phyloP scores from a whole-genome alignment of 768 basidiomycete species.

The Xanthoconium stramineum region DNA sequence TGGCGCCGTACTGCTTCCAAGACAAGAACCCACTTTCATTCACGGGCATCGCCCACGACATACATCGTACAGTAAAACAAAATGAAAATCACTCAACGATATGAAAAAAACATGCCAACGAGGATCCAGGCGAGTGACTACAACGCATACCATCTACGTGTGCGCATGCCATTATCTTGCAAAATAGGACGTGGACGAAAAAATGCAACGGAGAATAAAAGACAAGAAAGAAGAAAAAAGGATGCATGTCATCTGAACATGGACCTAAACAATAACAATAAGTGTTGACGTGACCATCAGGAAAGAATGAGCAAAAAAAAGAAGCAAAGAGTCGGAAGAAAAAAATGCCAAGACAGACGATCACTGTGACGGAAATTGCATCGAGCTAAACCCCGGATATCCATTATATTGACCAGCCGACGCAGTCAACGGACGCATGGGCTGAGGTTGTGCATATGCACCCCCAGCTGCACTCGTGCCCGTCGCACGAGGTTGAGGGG shows the following conservation, averaged over 20 bases:
- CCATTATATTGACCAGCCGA: slow-evolving; percentile 17
- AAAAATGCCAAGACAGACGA: background rate
- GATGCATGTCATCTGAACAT: slow-evolving; percentile 3
- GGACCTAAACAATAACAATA: slow-evolving; percentile 25
- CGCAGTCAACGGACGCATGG: slow-evolving; percentile 16
- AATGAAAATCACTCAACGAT: background rate
- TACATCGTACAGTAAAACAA: background rate
- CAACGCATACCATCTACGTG: background rate
- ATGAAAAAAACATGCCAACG: background rate
- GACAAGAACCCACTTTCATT: too few species aligned
- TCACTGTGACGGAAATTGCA: slow-evolving; percentile 23
- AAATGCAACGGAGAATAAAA: background rate
- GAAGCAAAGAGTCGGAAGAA: too few species aligned
- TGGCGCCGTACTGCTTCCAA: too few species aligned
- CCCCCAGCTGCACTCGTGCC: background rate
- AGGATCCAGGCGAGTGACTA: background rate
- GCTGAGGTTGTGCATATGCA: slow-evolving; percentile 25
- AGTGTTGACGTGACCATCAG: background rate
- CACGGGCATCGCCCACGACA: background rate
- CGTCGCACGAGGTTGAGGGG: slow-evolving; percentile 20
- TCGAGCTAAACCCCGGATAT: slow-evolving; percentile 21
- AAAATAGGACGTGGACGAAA: background rate
- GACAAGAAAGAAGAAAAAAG: background rate
- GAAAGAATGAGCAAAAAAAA: background rate
- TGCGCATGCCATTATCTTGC: background rate